Conservation (phyloP, 148 eudicot species). For the Chenopodium berlandieri region DNA sequence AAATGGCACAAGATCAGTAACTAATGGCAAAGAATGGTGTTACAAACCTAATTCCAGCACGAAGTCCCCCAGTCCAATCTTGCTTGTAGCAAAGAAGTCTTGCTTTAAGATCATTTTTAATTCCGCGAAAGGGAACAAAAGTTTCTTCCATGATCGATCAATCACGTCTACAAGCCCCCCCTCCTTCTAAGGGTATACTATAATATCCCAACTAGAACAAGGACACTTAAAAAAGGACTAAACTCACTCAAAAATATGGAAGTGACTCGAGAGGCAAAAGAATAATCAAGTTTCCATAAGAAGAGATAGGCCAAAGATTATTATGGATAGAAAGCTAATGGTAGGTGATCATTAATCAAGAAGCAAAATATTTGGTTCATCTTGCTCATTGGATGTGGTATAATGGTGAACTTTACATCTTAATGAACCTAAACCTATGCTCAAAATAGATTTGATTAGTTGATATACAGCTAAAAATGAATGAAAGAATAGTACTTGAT, state of each 20-base stretch:
- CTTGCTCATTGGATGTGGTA: slow-evolving; percentile 23
- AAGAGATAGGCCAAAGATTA: background rate
- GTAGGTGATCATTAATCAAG: slow-evolving; percentile 11
- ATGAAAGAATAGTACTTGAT: slow-evolving; percentile 57
- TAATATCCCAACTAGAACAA: slow-evolving; percentile 8
- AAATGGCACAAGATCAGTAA: slow-evolving; percentile 7
- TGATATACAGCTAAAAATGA: slow-evolving; percentile 29
- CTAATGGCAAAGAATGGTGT: background rate
- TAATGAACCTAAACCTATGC: slow-evolving; percentile 22
- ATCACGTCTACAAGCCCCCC: slow-evolving; percentile 17
- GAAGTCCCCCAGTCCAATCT: slow-evolving; percentile 93
- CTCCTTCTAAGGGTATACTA: slow-evolving; percentile 29
- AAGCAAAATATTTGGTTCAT: slow-evolving; percentile 34
- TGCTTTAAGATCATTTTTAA: slow-evolving; percentile 85
- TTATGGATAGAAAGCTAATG: slow-evolving; percentile 34
- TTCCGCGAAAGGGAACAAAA: slow-evolving; percentile 91
- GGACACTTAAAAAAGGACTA: slow-evolving; percentile 20
- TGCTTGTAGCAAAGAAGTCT: slow-evolving; percentile 89
- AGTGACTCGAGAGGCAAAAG: slow-evolving; percentile 70
- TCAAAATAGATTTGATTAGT: slow-evolving; percentile 21
- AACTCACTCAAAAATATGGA: slow-evolving; percentile 25
- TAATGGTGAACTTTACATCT: slow-evolving; percentile 44
- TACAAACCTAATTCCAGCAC: slow-evolving; percentile 85
- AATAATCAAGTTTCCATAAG: slow-evolving; percentile 39
- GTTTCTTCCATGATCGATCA: slow-evolving; percentile 80